phyloP scores from a whole-genome alignment of 78 protist genomes.

The Bigelowiella natans region DNA sequence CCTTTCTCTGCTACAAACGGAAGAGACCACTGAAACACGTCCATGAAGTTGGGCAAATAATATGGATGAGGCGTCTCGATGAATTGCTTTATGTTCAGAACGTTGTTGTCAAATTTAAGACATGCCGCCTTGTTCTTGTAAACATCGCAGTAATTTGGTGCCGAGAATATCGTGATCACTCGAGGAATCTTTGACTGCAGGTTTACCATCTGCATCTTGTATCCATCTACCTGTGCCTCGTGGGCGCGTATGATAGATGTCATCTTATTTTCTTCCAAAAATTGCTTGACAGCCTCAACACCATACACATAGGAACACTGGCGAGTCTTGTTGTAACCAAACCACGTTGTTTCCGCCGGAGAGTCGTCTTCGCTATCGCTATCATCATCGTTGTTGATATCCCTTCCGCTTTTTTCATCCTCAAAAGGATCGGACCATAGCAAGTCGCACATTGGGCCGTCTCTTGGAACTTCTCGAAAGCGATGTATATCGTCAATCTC shows the following conservation, averaged over 20 bases:
- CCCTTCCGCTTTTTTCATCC: constrained; percentile 18
- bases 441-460: constrained; percentile 89
- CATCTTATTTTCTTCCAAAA: constrained; percentile 73
- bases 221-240: constrained; percentile 83
- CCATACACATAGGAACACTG: constrained; percentile 79
- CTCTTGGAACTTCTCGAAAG: constrained; percentile 84
- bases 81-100: constrained; percentile 91
- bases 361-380: constrained; percentile 14
- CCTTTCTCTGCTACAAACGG: constrained; percentile 94
- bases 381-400: constrained; percentile 9
- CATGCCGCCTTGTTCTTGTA: constrained; percentile 89
- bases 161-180: constrained; percentile 93
- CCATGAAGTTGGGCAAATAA: constrained; percentile 93
- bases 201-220: constrained; percentile 58
- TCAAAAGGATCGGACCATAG: constrained; percentile 96
- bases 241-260: constrained; percentile 94
- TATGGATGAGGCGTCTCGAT: constrained; percentile 85
- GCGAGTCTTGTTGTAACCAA: constrained; percentile 66
- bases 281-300: constrained; percentile 66
- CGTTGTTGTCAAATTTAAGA: constrained; percentile 67
- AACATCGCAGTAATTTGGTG: constrained; percentile 94
- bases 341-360: neutral
- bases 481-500: constrained; percentile 64
- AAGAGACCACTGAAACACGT: constrained; percentile 92
- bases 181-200: constrained; percentile 81